Base-by-base conservation (phyloP, 192 early-diverging fungal species). In the Backusella parvicylindrica region DNA sequence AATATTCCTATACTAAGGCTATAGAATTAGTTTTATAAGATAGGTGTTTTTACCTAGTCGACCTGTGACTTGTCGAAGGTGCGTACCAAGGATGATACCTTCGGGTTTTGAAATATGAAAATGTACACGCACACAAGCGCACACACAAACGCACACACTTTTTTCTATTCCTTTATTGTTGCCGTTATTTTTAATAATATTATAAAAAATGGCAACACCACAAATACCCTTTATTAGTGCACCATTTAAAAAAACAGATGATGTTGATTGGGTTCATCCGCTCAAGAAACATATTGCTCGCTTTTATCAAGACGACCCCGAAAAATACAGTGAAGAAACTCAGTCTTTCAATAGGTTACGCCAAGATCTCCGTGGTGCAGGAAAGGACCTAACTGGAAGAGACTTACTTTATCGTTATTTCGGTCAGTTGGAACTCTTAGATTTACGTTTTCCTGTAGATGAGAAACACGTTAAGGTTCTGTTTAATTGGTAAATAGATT, bases 321-420 rank as follows among this genome's bases (percentile, higher is more conserved):
- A 96, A 64, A 94, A 92, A 77, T 98, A 95, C 80, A 85, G 87
- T 9, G 83, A 85, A 64, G 95, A 96, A 83, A 94, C 94, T 35
- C 91, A 91, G 41, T 84, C 91, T 2, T 88, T 99, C 68, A 90
- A 98, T 81, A 91, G 96, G 70, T 85, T 98, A 75, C 90, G 98
- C 36, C 96, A 98, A 85, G 98, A 99, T 78, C 95, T 93, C 80
- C 93, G 94, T 36, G 97, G 97, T 47, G 96, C 95, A 33, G 96
- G 95, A n/a, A 93, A 93, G 65, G 96, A 98, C 80, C 74, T 91
- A 67, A 98, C 94, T 12, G 98, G 97, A 23, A 82, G 96, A 30
- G 96, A 99, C 82, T 87, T 99, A 41, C 86, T 98, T 23, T 98
- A 96, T 83, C 92, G 96, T 43, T 99, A 99, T 82, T 97, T 96